Base-by-base conservation (phyloP, 2,329 filamentous ascomycete species). In the Claviceps paspali region DNA sequence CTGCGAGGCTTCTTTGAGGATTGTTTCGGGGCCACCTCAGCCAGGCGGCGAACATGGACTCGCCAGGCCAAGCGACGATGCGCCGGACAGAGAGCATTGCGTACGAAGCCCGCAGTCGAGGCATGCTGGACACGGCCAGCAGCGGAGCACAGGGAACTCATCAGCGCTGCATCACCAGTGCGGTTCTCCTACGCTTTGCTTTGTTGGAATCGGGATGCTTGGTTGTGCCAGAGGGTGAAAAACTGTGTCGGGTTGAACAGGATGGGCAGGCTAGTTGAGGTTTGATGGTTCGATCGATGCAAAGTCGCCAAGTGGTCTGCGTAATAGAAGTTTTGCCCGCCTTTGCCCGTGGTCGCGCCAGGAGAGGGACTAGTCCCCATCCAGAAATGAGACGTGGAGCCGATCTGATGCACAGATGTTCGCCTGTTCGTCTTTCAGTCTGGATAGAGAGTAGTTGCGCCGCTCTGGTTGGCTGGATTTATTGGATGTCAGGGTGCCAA, bases 1-100 rank as follows among this genome's bases (percentile, higher is more conserved):
- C 50, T 62, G 17, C 42, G 43, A 12, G 43, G 37, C 33, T 30
- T 39, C 14, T 42, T 43, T 22, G 38, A 30, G 43, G 36, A 45
- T 29, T 49, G 33, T 11, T 46, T 39, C 18, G 49, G 44, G n/a
- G 55, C 51, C 28, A 56, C 48, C 8, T 51, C 52, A 32, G 61
- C 59, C 45, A 67, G 60, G 57, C 64, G 68, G 57, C 67, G 63
- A 41, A 54, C 47, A 48, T 59, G 57, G 35, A 48, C 45, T 43
- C 53, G 50, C 51, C 53, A 57, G 43, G 48, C 47, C 42, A 52
- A 50, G 33, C 51, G 60, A 43, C 50, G 53, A 42, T 59, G 60
- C 37, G 64, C 59, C 37, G 62, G 61, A 47, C 65, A 63, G 48
- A 54, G 70, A 54, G 61, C 69, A 42, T 72, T 58, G 43, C 64